Conservation (phyloP, 148 eudicot genomes). For the Oxyria digyna region DNA sequence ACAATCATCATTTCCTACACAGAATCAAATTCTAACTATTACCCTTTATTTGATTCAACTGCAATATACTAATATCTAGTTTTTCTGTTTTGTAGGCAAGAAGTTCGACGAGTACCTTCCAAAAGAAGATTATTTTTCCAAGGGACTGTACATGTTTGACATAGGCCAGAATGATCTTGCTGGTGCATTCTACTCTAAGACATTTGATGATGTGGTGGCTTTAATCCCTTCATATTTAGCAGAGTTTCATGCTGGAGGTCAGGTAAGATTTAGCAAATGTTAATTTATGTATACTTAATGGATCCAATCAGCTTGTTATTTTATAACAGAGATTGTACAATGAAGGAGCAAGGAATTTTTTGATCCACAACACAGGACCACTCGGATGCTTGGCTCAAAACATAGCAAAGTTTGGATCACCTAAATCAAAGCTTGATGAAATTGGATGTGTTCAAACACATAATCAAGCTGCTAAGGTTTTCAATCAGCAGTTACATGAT, state of each 20-base stretch:
- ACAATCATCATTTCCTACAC: neutral
- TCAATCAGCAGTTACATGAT: slow-evolving; percentile 46
- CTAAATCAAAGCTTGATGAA: slow-evolving; percentile 18
- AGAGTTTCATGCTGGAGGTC: slow-evolving; percentile 13
- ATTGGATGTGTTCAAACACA: slow-evolving; percentile 21
- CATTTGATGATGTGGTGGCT: slow-evolving; percentile 13
- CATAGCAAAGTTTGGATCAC: slow-evolving; percentile 16
- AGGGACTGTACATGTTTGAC: slow-evolving; percentile 21
- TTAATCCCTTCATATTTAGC: slow-evolving; percentile 15
- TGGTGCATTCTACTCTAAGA: slow-evolving; percentile 13
- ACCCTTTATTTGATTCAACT: too few relatives aligned
- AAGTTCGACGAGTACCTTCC: slow-evolving; percentile 8
- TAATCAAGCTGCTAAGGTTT: slow-evolving; percentile 27
- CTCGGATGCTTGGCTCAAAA: slow-evolving; percentile 31
- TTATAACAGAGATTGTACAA: slow-evolving; percentile 14
- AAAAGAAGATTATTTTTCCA: slow-evolving; percentile 14
- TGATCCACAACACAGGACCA: slow-evolving; percentile 29
- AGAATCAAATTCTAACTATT: too few relatives aligned
- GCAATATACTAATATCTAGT: too few relatives aligned
- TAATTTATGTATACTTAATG: too few relatives aligned
- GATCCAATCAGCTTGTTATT: too few relatives aligned
- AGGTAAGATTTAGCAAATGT: slow-evolving; percentile 1
- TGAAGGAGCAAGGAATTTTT: slow-evolving; percentile 27
- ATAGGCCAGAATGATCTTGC: slow-evolving; percentile 22
- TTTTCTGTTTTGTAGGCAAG: slow-evolving; percentile 14